Evolutionary conservation across 78 protist species (phyloP), one percentile per base, ranked within the genome.

Genomic region (Dictyostelium brefeldianum): DNA sequence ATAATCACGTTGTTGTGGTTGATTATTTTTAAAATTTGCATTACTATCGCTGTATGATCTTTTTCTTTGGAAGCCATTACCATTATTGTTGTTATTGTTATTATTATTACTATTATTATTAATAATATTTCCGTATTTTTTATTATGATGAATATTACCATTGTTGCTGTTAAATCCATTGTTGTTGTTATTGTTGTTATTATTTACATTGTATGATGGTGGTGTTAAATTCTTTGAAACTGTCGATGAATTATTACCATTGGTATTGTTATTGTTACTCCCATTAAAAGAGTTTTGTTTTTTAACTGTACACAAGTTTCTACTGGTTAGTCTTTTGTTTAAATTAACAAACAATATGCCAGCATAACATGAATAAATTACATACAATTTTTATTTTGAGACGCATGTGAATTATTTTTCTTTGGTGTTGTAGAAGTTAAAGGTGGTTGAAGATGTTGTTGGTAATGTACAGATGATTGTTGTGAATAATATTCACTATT

Each of bases 21-120:
- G 48, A 31, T 67, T 67, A 67, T 41, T 41, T 25, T 31, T 57
- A 7, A n/a, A 15, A 22, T 57, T 67, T 67, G 41, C 6, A 67
- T 67, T 31, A 31, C 75, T 67, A 67, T 67, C 75, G 15, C 75
- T 67, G 25, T 20, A 67, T 17, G 75, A 67, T 18, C 75, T 67
- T 64, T 64, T 64, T 67, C 75, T 67, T 31, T 17, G 48, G n/a
- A n/a, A n/a, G 36, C 29, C 20, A 31, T 29, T 29, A 0, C 36
- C 29, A 62, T 62, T n/a, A 31, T 31, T 25, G 15, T 67, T 25
- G 8, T 57, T 57, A 20, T 57, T 57, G 20, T 20, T 7, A 14
- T 53, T 53, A 9, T 53, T 53, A 53, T 53, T 53, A 14, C 18
- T 53, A 53, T 53, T 53, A 12, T 53, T 9, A 14, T 53, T 53